Conservation (phyloP, 768 basidiomycete species). For the Tulasnella calospora region DNA sequence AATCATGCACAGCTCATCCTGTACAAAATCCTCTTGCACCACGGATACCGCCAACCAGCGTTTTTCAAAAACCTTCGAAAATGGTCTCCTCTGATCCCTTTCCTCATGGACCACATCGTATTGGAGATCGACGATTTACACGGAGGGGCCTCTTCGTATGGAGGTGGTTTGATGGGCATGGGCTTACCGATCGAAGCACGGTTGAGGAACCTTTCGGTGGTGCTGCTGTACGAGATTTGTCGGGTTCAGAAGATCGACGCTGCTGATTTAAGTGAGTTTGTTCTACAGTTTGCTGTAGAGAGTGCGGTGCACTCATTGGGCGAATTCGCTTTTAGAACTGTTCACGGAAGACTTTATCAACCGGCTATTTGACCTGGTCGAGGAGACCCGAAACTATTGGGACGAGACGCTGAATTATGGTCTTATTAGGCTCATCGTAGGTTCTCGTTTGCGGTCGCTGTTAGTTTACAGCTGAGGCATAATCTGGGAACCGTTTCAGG, state of each 20-base stretch:
- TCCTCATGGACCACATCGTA: constrained; percentile 77
- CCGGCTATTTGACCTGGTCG: constrained; percentile 86
- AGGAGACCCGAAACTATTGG: constrained; percentile 77
- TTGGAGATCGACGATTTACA: constrained; percentile 72
- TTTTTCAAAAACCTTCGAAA: constrained; percentile 76
- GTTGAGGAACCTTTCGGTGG: constrained; percentile 63
- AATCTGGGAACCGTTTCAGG: constrained; percentile 44
- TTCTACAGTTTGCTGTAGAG: not conserved
- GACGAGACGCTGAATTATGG: constrained; percentile 95
- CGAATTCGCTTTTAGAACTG: constrained; percentile 46
- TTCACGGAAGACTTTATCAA: constrained; percentile 85
- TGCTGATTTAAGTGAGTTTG: constrained; percentile 68
- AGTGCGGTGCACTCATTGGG: not conserved
- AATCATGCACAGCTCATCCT: constrained; percentile 78
- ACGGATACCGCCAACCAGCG: constrained; percentile 61
- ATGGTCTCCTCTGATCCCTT: constrained; percentile 76
- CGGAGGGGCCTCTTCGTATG: constrained; percentile 47
- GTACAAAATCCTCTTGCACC: constrained; percentile 68
- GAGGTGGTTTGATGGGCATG: constrained; percentile 38
- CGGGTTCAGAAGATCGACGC: constrained; percentile 77
- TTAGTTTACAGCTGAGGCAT: not conserved
- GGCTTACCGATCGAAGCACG: constrained; percentile 75
- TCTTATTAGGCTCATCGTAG: constrained; percentile 87
- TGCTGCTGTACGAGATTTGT: constrained; percentile 87
- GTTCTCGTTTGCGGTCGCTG: constrained; percentile 33